Evolutionary conservation across 495 filamentous ascomycete genomes (phyloP), one percentile per base, ranked within the genome.

Genomic region (Xanthoparmelia taractica): DNA sequence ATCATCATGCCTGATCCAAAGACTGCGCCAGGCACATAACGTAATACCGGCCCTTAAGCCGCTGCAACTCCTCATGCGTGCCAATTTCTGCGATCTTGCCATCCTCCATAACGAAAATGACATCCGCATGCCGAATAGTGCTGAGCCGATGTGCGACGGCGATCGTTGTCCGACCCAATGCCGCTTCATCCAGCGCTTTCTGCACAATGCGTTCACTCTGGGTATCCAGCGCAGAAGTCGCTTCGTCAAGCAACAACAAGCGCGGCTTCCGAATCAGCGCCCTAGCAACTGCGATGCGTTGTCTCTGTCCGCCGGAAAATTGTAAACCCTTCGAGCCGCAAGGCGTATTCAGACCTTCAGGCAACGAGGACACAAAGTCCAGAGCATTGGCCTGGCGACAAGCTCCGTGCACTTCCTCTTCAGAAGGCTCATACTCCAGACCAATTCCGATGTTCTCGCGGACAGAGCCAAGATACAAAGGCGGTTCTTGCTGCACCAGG

Each of bases 61-160:
- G 2, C 40, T 3, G 12, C 69, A 93, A 68, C 68, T 90, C 86
- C 11, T 79, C 77, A 71, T 91, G 90, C 52, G 82, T 84, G 0
- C 90, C 90, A 43, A 72, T 69, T 65, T 92, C 88, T 56, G 88
- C 79, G 63, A 87, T 81, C 43, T 68, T 71, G 0, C 89, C 89
- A 8, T 77, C 79, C 63, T 91, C 86, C 63, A 96, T 81, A 67
- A 90, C 82, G 65, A 90, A 85, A 55, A 94, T 96, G 13, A 80
- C 73, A 73, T 92, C 86, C 1, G 89, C 89, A 66, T 85, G 85
- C 33, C 82, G 78, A 29, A 94, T 86, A n/a, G 89, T 93, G 27
- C 79, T 78, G 54, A 94, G 72, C 4, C 90, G 77, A 74, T 96
- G 91, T n/a, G 90, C 90, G 58, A 93, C 85, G 0, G 84, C 87